Evolutionary conservation across 164 flowering plant species (phyloP).

Genomic region (Stephania cephalantha): DNA sequence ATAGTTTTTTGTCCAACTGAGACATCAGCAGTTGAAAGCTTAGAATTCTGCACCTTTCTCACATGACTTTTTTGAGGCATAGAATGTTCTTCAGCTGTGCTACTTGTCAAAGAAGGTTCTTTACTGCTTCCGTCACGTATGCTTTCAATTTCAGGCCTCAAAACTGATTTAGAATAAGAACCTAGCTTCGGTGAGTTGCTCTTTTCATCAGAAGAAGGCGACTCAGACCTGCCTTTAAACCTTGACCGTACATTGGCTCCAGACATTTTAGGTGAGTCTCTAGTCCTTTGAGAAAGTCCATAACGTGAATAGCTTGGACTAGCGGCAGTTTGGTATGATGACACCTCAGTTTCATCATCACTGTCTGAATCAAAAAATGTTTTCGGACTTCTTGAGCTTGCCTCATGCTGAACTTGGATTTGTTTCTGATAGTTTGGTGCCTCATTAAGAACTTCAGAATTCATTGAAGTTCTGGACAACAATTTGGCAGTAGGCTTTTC

Average conservation of each 20-base stretch:
- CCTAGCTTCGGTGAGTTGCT: not conserved
- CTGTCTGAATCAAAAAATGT: conserved; percentile 31
- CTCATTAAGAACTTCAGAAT: conserved; percentile 11
- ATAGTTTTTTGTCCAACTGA: conserved; percentile 17
- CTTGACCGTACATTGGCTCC: conserved; percentile 13
- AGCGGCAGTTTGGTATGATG: conserved; percentile 15
- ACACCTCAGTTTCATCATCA: conserved; percentile 26
- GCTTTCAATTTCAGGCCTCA: not conserved
- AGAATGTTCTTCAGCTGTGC: conserved; percentile 14
- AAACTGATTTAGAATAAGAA: not conserved
- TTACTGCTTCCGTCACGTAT: not conserved
- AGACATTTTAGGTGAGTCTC: conserved; percentile 25
- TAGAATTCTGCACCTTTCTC: conserved; percentile 10
- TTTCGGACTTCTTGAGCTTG: conserved; percentile 18
- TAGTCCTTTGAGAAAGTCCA: conserved; percentile 53
- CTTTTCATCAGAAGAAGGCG: conserved; percentile 16
- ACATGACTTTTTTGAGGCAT: conserved; percentile 8
- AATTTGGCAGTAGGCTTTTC: conserved; percentile 20
- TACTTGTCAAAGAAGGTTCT: not conserved
- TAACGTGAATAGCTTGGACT: conserved; percentile 18
- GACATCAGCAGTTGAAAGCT: conserved; percentile 7
- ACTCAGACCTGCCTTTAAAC: conserved; percentile 13
- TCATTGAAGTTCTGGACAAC: conserved; percentile 10
- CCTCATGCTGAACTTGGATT: conserved; percentile 12
- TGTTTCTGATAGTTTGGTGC: conserved; percentile 17